Evolutionary conservation across 1,139 yeast species (phyloP).

Genomic region (Debaryomycetaceae sp.): DNA sequence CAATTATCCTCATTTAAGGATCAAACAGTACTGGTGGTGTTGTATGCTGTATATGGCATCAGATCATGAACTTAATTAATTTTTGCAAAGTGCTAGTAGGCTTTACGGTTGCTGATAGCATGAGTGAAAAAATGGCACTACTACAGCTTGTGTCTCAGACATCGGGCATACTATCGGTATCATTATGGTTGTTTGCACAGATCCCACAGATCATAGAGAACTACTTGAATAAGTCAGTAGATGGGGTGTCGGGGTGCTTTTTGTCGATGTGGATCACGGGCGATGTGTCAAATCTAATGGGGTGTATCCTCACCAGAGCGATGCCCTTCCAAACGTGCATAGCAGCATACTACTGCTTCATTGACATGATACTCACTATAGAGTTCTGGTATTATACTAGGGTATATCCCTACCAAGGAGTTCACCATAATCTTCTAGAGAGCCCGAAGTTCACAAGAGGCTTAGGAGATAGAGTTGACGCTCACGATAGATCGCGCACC

Average conservation of each 20-base stretch:
- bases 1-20: no score
- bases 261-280: conserved; percentile 75
- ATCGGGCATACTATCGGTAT: conserved; percentile 25
- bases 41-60: background rate
- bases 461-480: conserved; percentile 3
- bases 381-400: conserved; percentile 42
- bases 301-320: conserved; percentile 72
- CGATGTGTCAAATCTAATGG: conserved; percentile 71
- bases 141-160: conserved; percentile 10
- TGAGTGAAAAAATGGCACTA: background rate
- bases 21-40: no score
- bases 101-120: background rate
- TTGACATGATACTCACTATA: conserved; percentile 65
- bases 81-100: background rate
- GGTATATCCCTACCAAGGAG: conserved; percentile 19
- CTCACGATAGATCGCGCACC: conserved; percentile 4
- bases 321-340: conserved; percentile 70
- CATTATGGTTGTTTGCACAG: conserved; percentile 76
- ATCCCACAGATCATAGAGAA: conserved; percentile 80
- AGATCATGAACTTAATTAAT: background rate
- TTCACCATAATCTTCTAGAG: conserved; percentile 21
- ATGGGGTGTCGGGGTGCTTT: conserved; percentile 74
- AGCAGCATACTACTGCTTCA: conserved; percentile 66
- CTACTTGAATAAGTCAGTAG: conserved; percentile 70
- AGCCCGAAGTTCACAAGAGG: conserved; percentile 20